Percentiles rank a stretch among this genome's conserved stretches.
These are phyloP conservation scores for Trypanosoma melophagium DNA, from an alignment of 208 protist species.

Conservation along the genomic window DNA sequence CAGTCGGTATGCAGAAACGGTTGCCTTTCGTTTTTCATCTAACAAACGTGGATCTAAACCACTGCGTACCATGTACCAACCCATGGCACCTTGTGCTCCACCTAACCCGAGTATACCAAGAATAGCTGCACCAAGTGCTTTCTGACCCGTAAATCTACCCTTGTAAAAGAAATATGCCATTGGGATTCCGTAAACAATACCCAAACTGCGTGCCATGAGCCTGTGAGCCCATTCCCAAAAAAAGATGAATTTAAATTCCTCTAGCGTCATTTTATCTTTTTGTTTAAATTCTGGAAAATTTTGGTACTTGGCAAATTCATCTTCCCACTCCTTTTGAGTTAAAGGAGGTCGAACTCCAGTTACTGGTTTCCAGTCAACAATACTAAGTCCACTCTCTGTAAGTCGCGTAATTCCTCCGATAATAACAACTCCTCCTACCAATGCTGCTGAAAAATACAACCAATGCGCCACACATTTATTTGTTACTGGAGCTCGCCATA, in stretches of 20 bases:
- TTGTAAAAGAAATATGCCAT: slow-evolving; percentile 82
- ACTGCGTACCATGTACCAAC: slow-evolving; percentile 98
- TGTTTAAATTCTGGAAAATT: slow-evolving; percentile 95
- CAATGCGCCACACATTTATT: slow-evolving; percentile 82
- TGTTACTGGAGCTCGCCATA: slow-evolving; percentile 37
- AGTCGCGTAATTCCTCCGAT: slow-evolving; percentile 94
- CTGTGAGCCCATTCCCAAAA: slow-evolving; percentile 97
- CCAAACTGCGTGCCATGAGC: slow-evolving; percentile 89
- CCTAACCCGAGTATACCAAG: slow-evolving; percentile 62
- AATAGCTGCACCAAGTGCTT: slow-evolving; percentile 44
- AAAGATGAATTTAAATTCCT: slow-evolving; percentile 97
- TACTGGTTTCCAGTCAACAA: slow-evolving; percentile 94
- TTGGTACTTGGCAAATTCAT: slow-evolving; percentile 96
- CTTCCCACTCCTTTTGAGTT: slow-evolving; percentile 92
- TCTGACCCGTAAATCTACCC: slow-evolving; percentile 57
- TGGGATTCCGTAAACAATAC: slow-evolving; percentile 89
- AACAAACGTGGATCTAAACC: slow-evolving; percentile 90
- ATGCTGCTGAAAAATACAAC: slow-evolving; percentile 81
- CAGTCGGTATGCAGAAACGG: slow-evolving; percentile 88
- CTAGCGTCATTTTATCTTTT: slow-evolving; percentile 91
- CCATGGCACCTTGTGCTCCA: slow-evolving; percentile 91
- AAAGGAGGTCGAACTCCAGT: slow-evolving; percentile 87
- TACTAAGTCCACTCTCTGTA: slow-evolving; percentile 94
- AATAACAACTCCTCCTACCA: slow-evolving; percentile 91
- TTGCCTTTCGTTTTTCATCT: slow-evolving; percentile 74